Evolutionary conservation across 345 rosid species (phyloP), one percentile per base, ranked within the genome.

Genomic region (Nephelium lappaceum): DNA sequence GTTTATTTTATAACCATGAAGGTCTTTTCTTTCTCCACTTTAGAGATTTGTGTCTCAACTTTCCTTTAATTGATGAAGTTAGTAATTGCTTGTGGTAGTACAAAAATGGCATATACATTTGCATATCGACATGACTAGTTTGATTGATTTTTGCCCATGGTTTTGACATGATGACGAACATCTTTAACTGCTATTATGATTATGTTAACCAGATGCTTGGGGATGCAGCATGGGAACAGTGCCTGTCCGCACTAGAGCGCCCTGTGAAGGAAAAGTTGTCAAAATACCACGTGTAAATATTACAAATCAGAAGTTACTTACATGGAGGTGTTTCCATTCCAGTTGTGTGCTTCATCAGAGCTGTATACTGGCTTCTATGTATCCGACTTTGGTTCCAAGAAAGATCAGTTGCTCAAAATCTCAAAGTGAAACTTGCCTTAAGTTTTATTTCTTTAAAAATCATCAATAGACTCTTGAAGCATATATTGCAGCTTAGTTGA

Each of bases 181-280:
- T 27, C 12, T 31, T 64, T 64, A 25, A 64, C 19, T 19, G 5
- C 18, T 64, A 6, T 6, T 61, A 62, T 43, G 23, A 6, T 45
- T 38, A 73, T 38, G n/a, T 45, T 36, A 23, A 9, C 63, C 70
- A 76, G 79, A 67, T 76, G 79, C 47, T 68, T 5, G 68, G 64
- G 31, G 73, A 76, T 6, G 79, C 73, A 76, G 58, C 73, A 31
- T 76, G 79, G 79, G 79, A 76, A 55, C 79, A 31, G 41, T 67
- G 79, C 66, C 21, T 76, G 19, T 76, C 73, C 19, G 64, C 79
- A 67, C n/a, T 76, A 63, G 73, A 76, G 31, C 73, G 73, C 42
- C 55, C 31, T 12, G 73, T 68, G 12, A 76, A 76, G 73, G 73
- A 76, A 14, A 76, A 76, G 41, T 58, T 76, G 71, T 51, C 67